phyloP scores from a whole-genome alignment of 78 protist species.

The Dictyostelium capitatum region DNA sequence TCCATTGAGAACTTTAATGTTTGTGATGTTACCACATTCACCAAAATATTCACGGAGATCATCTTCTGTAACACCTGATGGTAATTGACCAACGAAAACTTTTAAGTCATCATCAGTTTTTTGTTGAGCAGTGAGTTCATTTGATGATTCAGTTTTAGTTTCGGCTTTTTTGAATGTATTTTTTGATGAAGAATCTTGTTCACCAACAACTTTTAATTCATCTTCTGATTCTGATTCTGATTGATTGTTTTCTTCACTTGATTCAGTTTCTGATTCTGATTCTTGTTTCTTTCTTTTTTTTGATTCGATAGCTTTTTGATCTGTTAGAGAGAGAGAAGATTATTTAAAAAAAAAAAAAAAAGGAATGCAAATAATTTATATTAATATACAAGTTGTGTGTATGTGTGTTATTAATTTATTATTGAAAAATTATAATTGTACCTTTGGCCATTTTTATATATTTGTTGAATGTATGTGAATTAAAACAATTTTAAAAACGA shows the following conservation, averaged over 20 bases:
- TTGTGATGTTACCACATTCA: not conserved
- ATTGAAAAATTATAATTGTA: not conserved
- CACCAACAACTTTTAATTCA: slow-evolving; percentile 18
- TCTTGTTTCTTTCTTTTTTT: slow-evolving; percentile 50
- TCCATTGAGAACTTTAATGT: not conserved
- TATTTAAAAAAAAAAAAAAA: not conserved
- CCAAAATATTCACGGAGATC: not conserved
- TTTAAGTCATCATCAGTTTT: not conserved
- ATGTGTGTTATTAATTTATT: not conserved
- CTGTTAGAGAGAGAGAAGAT: not conserved
- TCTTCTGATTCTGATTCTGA: slow-evolving; percentile 11
- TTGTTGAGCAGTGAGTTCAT: too few species aligned
- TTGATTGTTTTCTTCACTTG: not conserved
- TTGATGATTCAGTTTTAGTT: not conserved
- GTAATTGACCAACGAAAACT: slow-evolving; percentile 37
- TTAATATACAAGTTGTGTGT: not conserved
- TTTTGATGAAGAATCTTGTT: not conserved
- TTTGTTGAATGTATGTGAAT: not conserved
- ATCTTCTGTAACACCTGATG: not conserved
- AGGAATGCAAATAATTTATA: not conserved
- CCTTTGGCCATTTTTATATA: slow-evolving; percentile 30
- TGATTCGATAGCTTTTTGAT: slow-evolving; percentile 20
- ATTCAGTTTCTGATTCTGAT: slow-evolving; percentile 38
- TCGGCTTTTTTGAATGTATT: not conserved
- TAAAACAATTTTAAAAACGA: not conserved